Evolutionary conservation across 2,329 filamentous ascomycete genomes (phyloP), one percentile per base, ranked within the genome.

Genomic region (Penicillium palitans): DNA sequence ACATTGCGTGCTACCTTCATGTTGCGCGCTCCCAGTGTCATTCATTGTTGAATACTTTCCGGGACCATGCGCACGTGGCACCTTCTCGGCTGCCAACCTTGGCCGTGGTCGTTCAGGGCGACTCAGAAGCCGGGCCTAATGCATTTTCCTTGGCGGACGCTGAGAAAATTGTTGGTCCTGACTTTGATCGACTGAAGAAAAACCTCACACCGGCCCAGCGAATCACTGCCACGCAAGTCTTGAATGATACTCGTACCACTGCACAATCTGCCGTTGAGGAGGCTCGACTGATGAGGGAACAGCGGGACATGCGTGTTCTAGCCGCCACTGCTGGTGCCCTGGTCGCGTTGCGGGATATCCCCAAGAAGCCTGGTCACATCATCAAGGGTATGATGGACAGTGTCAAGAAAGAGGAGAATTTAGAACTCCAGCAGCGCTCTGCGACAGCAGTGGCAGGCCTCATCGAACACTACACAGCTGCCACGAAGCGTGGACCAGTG

Each of bases 381-480:
- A 99, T 99, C 78, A 97, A 96, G 77, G 91, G 88, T 2, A 90
- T 99, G 76, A 99, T 99, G 95, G 95, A 99, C 74, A 98, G 93
- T 69, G 85, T 99, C 70, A 99, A 98, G 77, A 88, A 87, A 39
- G 96, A 99, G 72, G 95, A 97, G 68, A 98, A 96, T 69, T 77
- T 89, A 29, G 90, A 95, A 65, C 81, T 99, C 1, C 95, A 99
- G 73, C 86, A 85, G 66, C 89, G 93, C 25, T 96, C 93, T 29
- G 91, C 93, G 2, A 86, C 85, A 15, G 93, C 92, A 3, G 90
- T 99, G 52, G 91, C 92, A 6, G 85, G 84, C 40, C 85, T 98
- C 21, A 88, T 99, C n/a, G 87, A 90, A 64, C 82, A 95, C 24
- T 95, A 98, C 68, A 92, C 91, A 4, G 84, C 87, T 42, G 86